A percentile compares a stretch with the other conserved stretches of the same genome.
These are phyloP conservation scores for Agapanthus africanus DNA, from an alignment of 106 monocot species.

Conservation along the genomic window DNA sequence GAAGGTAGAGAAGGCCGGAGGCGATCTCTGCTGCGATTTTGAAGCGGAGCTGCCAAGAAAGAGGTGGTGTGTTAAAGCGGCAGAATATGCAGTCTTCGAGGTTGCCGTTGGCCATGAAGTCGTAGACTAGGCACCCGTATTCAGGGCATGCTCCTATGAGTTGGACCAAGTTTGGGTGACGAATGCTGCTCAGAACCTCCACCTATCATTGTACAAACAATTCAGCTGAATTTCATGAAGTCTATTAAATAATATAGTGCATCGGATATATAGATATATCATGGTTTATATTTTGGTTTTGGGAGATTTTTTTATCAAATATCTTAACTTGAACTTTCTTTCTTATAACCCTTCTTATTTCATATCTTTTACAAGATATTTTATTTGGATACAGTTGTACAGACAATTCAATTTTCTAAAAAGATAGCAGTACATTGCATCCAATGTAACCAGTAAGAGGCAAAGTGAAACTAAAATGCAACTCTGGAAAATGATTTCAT, in stretches of 20 bases:
- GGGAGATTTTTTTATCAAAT: too few relatives aligned
- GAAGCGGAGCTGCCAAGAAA: slow-evolving; percentile 59
- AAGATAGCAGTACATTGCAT: too few relatives aligned
- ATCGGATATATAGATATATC: too few relatives aligned
- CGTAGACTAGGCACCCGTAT: slow-evolving; percentile 62
- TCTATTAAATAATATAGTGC: neutral
- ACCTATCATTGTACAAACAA: slow-evolving; percentile 20
- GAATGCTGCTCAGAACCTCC: slow-evolving; percentile 54
- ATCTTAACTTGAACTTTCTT: too few relatives aligned
- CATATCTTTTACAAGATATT: too few relatives aligned
- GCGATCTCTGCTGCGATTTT: slow-evolving; percentile 57
- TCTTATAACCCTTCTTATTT: too few relatives aligned
- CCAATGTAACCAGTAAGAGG: too few relatives aligned
- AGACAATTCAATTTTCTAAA: too few relatives aligned
- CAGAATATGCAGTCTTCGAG: slow-evolving; percentile 60
- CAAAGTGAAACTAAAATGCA: too few relatives aligned
- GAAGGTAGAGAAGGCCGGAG: slow-evolving; percentile 50
- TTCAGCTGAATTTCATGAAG: neutral
- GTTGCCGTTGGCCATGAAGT: slow-evolving; percentile 63
- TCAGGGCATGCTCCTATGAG: slow-evolving; percentile 69
- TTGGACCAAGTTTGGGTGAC: slow-evolving; percentile 68
- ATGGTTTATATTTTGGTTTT: too few relatives aligned
- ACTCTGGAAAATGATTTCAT: too few relatives aligned
- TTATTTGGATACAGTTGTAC: too few relatives aligned
- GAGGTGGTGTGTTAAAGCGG: slow-evolving; percentile 14